Conservation (phyloP, 1,284 basidiomycete genomes). For the Bondarzewia mesenterica region DNA sequence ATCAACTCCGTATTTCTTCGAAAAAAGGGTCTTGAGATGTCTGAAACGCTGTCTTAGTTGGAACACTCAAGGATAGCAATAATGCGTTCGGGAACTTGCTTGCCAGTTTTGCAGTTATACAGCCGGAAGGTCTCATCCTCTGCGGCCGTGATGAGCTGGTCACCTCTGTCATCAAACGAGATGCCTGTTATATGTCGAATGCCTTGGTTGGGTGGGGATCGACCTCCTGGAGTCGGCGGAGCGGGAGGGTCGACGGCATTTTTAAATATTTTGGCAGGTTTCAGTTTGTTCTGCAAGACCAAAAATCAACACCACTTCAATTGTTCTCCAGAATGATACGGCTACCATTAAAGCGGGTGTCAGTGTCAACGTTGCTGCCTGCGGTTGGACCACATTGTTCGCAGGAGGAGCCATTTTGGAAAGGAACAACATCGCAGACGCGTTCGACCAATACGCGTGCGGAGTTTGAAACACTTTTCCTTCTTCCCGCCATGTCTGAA, state of each 20-base stretch:
- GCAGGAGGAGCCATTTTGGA: too few species aligned
- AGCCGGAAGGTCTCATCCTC: constrained; percentile 91
- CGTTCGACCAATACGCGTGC: constrained; percentile 9
- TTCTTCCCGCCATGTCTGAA: constrained; percentile 43
- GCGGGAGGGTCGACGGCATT: constrained; percentile 58
- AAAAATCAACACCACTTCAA: too few species aligned
- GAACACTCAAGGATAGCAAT: constrained; percentile 14
- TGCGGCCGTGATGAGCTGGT: constrained; percentile 79
- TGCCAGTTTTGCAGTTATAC: constrained; percentile 85
- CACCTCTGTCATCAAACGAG: constrained; percentile 87
- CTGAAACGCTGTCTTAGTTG: constrained; percentile 30
- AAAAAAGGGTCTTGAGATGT: constrained; percentile 72
- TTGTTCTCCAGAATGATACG: neutral
- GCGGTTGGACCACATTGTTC: too few species aligned
- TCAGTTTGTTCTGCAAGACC: constrained; percentile 55
- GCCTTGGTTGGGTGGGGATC: constrained; percentile 28
- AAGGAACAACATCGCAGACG: too few species aligned
- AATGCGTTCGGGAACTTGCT: constrained; percentile 53
- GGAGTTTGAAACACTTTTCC: constrained; percentile 23
- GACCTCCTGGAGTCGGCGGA: constrained; percentile 37
- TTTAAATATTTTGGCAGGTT: constrained; percentile 87
- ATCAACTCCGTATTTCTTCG: constrained; percentile 95
- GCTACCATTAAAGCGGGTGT: constrained; percentile 23
- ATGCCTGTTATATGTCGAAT: constrained; percentile 77
- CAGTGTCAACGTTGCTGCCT: too few species aligned